Percentiles rank a stretch among this genome's conserved stretches.
These are phyloP conservation scores for Annulohypoxylon moriforme DNA, from an alignment of 495 filamentous ascomycete genomes.

Conservation along the genomic window DNA sequence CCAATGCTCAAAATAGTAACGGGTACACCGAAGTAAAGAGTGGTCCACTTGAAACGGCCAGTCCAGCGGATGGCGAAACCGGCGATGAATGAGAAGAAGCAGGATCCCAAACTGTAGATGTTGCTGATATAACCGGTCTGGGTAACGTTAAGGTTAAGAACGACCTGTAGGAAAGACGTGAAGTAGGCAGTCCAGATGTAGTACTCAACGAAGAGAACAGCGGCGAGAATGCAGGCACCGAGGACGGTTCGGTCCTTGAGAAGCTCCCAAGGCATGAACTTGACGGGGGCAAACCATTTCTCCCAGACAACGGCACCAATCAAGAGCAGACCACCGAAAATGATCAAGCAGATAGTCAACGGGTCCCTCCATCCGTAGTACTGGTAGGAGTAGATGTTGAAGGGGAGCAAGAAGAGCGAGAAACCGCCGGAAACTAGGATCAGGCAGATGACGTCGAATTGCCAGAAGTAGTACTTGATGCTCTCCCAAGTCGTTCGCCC, in stretches of 20 bases:
- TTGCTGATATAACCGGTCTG: conserved; percentile 64
- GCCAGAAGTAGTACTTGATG: conserved; percentile 63
- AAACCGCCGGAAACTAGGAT: conserved; percentile 66
- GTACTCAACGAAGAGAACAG: conserved; percentile 67
- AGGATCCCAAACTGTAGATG: conserved; percentile 62
- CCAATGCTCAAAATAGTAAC: conserved; percentile 73
- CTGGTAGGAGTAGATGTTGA: conserved; percentile 64
- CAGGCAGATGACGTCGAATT: conserved; percentile 69
- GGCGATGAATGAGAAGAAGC: conserved; percentile 65
- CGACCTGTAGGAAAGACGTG: conserved; percentile 70
- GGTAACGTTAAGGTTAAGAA: conserved; percentile 62
- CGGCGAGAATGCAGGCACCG: conserved; percentile 65
- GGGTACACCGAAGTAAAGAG: conserved; percentile 67
- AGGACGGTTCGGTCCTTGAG: conserved; percentile 69
- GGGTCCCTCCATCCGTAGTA: conserved; percentile 62
- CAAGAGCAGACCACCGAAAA: conserved; percentile 65
- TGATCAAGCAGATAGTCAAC: conserved; percentile 66
- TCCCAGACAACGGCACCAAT: conserved; percentile 68
- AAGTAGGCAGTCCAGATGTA: conserved; percentile 70
- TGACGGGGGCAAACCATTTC: conserved; percentile 63
- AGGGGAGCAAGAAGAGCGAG: conserved; percentile 70
- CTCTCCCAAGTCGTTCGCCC: conserved; percentile 62
- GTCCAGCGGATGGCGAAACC: conserved; percentile 67
- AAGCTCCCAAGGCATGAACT: conserved; percentile 68
- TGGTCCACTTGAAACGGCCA: conserved; percentile 67